Evolutionary conservation across 2,329 filamentous ascomycete species (phyloP), one percentile per base, ranked within the genome.

Genomic region (Tolypocladium amazonense): DNA sequence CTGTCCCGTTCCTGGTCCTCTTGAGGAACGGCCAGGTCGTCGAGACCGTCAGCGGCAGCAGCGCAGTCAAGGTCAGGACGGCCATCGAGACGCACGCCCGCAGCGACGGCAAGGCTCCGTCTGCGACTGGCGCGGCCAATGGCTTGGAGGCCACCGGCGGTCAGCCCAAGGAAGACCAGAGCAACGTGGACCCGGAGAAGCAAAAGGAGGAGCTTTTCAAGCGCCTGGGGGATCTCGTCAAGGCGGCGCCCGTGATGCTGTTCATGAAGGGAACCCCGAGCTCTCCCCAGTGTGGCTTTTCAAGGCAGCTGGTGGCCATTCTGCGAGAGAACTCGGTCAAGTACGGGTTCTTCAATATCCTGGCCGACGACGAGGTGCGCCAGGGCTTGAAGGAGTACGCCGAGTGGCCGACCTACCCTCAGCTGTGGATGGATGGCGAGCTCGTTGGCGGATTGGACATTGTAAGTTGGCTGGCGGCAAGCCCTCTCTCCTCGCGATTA

Each of bases 271-370:
- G 92, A n/a, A 95, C 90, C 3, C 92, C 92, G 0, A 90, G 87
- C 65, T 83, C 85, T 38, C 92, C 92, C 1, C 89, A 96, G 74
- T 96, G 92, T 70, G 92, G 94, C 2, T 99, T 99, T 76, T 96
- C 90, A 65, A 81, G 93, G 66, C 92, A 97, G 77, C 78, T 96
- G 53, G 94, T 99, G 52, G 86, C 80, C 33, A 84, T 99, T 55
- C 77, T 99, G 68, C 84, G 94, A 58, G 93, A 97, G 76, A 88
- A 91, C 71, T 88, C 88, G 56, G 89, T 99, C 62, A 91, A 96
- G 72, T 99, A 97, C 73, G 94, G 94, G 25, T 99, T 99, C 80
- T 99, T 99, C 81, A 97, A 99, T 72, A 99, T 99, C 64, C 76
- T 99, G 67, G 94, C 94, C 64, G 94, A 99, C 72, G 93, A 99